phyloP scores from a whole-genome alignment of 345 rosid genomes.

The Pistacia vera region DNA sequence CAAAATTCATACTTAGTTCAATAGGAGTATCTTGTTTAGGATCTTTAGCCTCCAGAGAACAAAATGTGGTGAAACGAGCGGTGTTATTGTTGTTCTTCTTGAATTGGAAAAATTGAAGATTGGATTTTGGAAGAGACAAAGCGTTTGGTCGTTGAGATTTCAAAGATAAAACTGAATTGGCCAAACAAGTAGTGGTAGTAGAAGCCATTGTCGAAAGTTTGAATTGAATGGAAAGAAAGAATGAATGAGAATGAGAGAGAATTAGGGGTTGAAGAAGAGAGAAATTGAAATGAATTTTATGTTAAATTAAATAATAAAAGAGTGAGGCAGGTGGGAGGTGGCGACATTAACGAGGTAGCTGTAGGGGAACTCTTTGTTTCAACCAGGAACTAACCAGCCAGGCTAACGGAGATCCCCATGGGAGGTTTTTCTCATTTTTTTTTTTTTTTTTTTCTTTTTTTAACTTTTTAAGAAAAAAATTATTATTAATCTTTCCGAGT shows the following conservation, averaged over 20 bases:
- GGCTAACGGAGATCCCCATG: too few relatives aligned
- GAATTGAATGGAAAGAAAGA: not conserved
- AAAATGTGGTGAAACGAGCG: conserved; percentile 28
- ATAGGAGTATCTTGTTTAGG: conserved; percentile 43
- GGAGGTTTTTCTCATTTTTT: too few relatives aligned
- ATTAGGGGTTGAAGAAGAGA: not conserved
- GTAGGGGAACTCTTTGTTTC: too few relatives aligned
- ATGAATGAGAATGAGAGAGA: not conserved
- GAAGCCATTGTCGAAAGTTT: conserved; percentile 1
- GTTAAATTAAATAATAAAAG: too few relatives aligned
- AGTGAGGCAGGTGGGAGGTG: not conserved
- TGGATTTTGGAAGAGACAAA: not conserved
- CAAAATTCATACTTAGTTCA: conserved; percentile 39
- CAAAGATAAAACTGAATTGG: conserved; percentile 4
- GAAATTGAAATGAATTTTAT: too few relatives aligned
- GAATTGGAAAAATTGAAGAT: not conserved
- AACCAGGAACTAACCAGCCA: too few relatives aligned
- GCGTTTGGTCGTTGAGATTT: conserved; percentile 4
- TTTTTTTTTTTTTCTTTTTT: too few relatives aligned
- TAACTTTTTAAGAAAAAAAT: too few relatives aligned
- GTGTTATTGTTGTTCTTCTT: not conserved
- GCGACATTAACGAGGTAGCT: conserved; percentile 7
- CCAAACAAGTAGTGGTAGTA: not conserved
- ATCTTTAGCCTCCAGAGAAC: conserved; percentile 38
- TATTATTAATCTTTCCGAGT: too few relatives aligned